Evolutionary conservation across 192 early-diverging fungal genomes (phyloP), one percentile per base, ranked within the genome.

Genomic region (Backusella circina): DNA sequence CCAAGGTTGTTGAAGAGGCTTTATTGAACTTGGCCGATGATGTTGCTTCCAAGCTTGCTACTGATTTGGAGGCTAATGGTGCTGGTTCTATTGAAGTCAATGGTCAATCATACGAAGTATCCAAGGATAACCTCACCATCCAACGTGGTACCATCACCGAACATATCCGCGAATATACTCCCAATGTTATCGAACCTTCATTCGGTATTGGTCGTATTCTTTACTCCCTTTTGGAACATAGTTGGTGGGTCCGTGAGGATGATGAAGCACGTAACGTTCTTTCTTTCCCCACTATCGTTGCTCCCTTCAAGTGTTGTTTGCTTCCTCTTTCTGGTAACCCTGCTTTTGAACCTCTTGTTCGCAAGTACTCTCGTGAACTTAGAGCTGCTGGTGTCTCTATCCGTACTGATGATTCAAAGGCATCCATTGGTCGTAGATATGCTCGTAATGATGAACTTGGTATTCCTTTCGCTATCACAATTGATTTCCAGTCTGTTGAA

Each of bases 171-270:
- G 96, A 98, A 84, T 99, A 93, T 86, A 93, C 86, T 23, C 98
- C 98, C 57, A 99, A 95, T 79, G 98, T 99, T 77, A 99, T 99
- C 80, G 98, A 99, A 85, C 98, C 98, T 30, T 98, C 98, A 33
- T 99, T 99, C 85, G 98, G 97, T 88, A 93, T 99, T 72, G 96
- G 97, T 71, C 96, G 98, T 76, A 98, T 99, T 67, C 84, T 99
- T 71, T 97, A 98, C 84, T 91, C 95, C 51, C 91, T 98, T 30
- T 86, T 99, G 74, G 98, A 99, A 84, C 98, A 99, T 84, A 89
- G 91, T 67, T 98, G 89, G 87, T 98, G 88, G 87, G 89, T 88
- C 23, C 95, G 98, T 75, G 92, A 93, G 30, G 94, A 87, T 28
- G 97, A 96, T 75, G 98, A 96, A 86, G 86, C 92, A 77, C 93